These are phyloP conservation scores for Trametes coccinea DNA, from an alignment of 768 basidiomycete species.

Conservation along the genomic window DNA sequence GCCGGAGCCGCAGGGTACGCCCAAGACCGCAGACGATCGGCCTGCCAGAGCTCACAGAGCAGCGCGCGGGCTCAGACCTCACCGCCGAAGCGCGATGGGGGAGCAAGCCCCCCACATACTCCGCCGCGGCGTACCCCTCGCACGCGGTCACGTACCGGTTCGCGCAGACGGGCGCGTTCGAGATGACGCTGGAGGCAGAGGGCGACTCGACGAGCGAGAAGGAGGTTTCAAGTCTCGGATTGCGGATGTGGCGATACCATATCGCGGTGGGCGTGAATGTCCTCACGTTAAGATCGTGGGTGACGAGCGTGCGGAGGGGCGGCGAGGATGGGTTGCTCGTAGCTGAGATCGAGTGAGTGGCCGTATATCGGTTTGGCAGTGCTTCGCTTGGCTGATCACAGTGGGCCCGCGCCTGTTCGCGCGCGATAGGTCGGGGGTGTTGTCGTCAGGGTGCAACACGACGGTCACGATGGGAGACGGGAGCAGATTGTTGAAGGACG, in stretches of 20 bases:
- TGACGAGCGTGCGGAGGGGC: slow-evolving; percentile 26
- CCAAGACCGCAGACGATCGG: not conserved
- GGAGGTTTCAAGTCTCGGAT: not conserved
- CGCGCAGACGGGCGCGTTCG: slow-evolving; percentile 25
- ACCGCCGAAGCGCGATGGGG: too few relatives aligned
- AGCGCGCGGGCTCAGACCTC: not conserved
- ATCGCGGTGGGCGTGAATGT: slow-evolving; percentile 28
- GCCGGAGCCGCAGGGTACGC: slow-evolving; percentile 1
- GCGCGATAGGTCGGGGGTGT: not conserved
- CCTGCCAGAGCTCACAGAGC: not conserved
- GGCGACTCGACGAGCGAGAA: not conserved
- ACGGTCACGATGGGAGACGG: slow-evolving; percentile 23
- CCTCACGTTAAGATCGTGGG: slow-evolving; percentile 25
- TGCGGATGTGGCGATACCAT: slow-evolving; percentile 19
- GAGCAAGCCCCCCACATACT: slow-evolving; percentile 22
- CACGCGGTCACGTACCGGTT: slow-evolving; percentile 23
- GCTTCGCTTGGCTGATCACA: not conserved
- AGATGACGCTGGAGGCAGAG: slow-evolving; percentile 20
- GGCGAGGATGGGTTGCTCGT: slow-evolving; percentile 25
- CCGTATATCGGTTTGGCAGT: not conserved
- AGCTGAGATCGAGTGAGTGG: slow-evolving; percentile 28
- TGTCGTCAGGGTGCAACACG: slow-evolving; percentile 8
- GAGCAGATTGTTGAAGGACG: slow-evolving; percentile 17
- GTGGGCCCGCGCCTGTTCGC: slow-evolving; percentile 5
- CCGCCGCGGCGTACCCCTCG: slow-evolving; percentile 18